Base-by-base conservation (phyloP, 192 early-diverging fungal species). In the Rhizoclosmatium globosum region DNA sequence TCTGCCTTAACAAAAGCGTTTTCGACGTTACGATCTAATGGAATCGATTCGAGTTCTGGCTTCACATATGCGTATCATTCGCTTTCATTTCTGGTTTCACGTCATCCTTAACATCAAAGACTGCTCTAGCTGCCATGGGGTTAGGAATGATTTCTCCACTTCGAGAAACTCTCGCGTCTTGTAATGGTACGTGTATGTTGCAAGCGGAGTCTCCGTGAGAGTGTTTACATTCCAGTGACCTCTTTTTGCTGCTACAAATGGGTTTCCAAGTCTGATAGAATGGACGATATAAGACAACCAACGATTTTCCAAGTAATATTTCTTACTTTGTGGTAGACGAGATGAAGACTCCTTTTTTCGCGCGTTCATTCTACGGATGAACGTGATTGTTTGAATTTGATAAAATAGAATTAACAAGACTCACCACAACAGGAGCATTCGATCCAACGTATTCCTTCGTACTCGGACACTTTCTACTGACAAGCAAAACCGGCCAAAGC, bases 311-410 rank as follows among this genome's bases (percentile, higher is more conserved):
- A 57, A 13, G 56, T 13, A 57, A 57, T 57, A 17, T n/a, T 17
- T 17, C 56, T 57, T 17, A 57, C 56, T 57, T 57, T n/a, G 56
- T 57, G 56, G 56, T n/a, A 57, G 56, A 57, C 13, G 56, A 57
- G 15, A 57, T 13, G 21, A 57, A 57, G 13, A 57, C 56, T 13
- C 56, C 56, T 57, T 57, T 57, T 57, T 57, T 57, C 56, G 56
- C 56, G 0, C 21, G 13, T n/a, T 57, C 56, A 57, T 57, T 57
- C 21, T 31, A 0, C n/a, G n/a, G 31, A 31, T 31, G 31, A 31
- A 31, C 0, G 31, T 31, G 31, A 57, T 57, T 57, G 56, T n/a
- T 17, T 0, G 56, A 57, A 1, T 13, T 57, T 57, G 0, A 31
- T 31, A 31, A 31, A 31, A 31, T 31, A 31, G n/a, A 31, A 31